Evolutionary conservation across 2,329 filamentous ascomycete species (phyloP).

Genomic region (Xylaria sp.): DNA sequence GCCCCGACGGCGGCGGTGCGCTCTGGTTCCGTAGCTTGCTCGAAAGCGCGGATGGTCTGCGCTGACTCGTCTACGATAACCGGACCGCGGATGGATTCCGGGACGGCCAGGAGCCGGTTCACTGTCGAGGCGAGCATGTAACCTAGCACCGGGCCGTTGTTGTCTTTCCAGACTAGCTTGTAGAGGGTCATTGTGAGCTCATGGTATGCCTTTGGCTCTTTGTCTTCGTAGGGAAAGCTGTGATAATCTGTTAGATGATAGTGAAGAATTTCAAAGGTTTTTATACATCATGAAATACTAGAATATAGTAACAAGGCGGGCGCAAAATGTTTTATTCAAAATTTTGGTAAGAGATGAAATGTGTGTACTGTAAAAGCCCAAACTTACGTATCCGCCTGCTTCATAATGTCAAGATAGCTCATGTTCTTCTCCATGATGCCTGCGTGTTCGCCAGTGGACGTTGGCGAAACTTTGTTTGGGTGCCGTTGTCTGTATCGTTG

Average conservation of each 20-base stretch:
- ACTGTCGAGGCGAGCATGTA: constrained; percentile 65
- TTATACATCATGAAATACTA: background rate
- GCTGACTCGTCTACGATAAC: constrained; percentile 68
- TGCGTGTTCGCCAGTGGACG: background rate
- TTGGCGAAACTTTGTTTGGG: background rate
- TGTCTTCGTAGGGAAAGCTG: constrained; percentile 81
- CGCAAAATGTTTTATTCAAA: background rate
- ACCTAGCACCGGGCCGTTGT: constrained; percentile 63
- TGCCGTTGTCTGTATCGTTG: background rate
- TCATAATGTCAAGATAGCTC: constrained; percentile 62
- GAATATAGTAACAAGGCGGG: background rate
- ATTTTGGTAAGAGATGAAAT: background rate
- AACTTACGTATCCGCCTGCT: constrained; percentile 63
- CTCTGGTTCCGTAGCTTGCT: constrained; percentile 65
- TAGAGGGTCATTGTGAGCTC: constrained; percentile 70
- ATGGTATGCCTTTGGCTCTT: constrained; percentile 65
- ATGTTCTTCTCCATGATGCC: constrained; percentile 37
- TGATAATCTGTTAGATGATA: constrained; percentile 12
- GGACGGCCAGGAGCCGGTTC: constrained; percentile 58
- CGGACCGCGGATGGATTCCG: constrained; percentile 62
- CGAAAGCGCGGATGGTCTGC: constrained; percentile 72
- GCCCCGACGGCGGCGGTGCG: constrained; percentile 66
- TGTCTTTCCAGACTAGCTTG: constrained; percentile 66
- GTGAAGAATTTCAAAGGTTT: background rate
- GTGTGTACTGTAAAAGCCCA: background rate